Percentiles rank a stretch among this genome's conserved stretches.
These are phyloP conservation scores for Dictyophora rubrovolvata DNA, from an alignment of 768 basidiomycete species.

Conservation along the genomic window DNA sequence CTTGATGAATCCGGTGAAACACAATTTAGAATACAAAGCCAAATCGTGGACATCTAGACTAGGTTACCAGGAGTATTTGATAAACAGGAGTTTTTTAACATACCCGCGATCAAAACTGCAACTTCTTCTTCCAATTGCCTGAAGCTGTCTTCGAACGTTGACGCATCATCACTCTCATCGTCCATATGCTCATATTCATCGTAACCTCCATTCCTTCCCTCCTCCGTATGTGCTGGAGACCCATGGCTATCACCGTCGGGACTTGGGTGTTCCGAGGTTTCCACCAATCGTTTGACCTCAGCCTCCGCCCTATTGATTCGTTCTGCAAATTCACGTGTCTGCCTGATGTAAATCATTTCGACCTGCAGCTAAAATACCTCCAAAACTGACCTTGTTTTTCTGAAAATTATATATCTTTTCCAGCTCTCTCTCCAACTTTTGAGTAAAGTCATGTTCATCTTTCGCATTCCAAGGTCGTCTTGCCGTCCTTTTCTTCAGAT, in stretches of 20 bases:
- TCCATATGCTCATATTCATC: constrained; percentile 49
- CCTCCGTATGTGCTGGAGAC: constrained; percentile 17
- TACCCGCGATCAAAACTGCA: constrained; percentile 77
- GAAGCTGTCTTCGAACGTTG: constrained; percentile 79
- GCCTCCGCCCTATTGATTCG: constrained; percentile 78
- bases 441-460: constrained; percentile 78
- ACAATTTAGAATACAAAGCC: constrained; percentile 90
- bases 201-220: constrained; percentile 57
- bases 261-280: neutral
- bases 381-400: constrained; percentile 57
- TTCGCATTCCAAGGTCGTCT: constrained; percentile 55
- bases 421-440: constrained; percentile 71
- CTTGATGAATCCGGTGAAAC: constrained; percentile 98
- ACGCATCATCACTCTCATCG: constrained; percentile 38
- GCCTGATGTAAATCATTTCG: neutral
- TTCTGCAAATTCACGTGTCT: constrained; percentile 74
- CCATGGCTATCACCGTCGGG: constrained; percentile 13
- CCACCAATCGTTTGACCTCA: constrained; percentile 69
- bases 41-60: constrained; percentile 67
- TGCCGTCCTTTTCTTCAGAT: constrained; percentile 65
- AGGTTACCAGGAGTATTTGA: neutral
- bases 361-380: neutral
- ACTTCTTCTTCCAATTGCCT: constrained; percentile 87
- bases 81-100: constrained; percentile 24
- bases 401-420: constrained; percentile 95